These are phyloP conservation scores for Batrachochytrium dendrobatidis DNA, from an alignment of 371 early-diverging fungal species.

Conservation along the genomic window DNA sequence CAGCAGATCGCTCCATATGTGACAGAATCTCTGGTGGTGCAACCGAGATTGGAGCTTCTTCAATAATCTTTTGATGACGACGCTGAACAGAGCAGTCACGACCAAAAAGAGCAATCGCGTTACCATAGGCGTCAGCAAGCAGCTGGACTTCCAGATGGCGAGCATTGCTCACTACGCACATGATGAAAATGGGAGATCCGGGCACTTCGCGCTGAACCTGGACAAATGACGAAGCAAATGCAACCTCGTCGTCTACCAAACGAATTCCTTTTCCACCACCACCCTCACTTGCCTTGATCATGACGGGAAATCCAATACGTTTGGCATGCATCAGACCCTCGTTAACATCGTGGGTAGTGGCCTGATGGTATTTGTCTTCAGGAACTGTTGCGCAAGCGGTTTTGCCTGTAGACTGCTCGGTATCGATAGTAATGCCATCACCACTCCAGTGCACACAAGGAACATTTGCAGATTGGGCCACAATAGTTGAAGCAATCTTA, in stretches of 20 bases:
- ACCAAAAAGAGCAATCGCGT: constrained; percentile 95
- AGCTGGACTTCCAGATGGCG: constrained; percentile 98
- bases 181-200: constrained; percentile 93
- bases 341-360: constrained; percentile 42
- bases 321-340: constrained; percentile 65
- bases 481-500: constrained; percentile 97
- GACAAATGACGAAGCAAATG: constrained; percentile 70
- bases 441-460: constrained; percentile 96
- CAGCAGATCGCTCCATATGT: constrained; percentile 95
- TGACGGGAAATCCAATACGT: constrained; percentile 91
- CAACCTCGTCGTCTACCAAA: constrained; percentile 65
- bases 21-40: constrained; percentile 75
- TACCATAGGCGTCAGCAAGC: constrained; percentile 92
- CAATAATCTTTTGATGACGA: constrained; percentile 77
- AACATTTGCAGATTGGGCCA: constrained; percentile 93
- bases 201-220: constrained; percentile 92
- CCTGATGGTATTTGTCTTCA: constrained; percentile 66
- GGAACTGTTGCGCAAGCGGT: constrained; percentile 70
- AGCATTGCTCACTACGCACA: constrained; percentile 91
- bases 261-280: constrained; percentile 99
- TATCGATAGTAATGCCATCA: constrained; percentile 58
- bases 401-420: constrained; percentile 55
- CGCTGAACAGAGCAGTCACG: constrained; percentile 99
- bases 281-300: constrained; percentile 99
- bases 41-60: constrained; percentile 84